Base-by-base conservation (phyloP, 306 rosid species). In the Luffa aegyptiaca region DNA sequence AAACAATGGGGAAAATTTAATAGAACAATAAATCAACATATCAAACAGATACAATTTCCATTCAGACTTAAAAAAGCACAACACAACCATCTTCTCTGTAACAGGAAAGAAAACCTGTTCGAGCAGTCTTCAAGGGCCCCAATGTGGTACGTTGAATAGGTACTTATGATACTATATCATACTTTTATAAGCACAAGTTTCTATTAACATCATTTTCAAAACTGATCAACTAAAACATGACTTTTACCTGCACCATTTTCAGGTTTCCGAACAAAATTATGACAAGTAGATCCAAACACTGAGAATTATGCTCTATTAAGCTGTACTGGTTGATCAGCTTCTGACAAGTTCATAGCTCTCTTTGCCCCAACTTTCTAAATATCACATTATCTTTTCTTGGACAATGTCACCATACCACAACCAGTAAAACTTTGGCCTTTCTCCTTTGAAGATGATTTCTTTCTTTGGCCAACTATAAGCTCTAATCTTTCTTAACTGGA, bases 401-500 rank as follows among this genome's bases (percentile, higher is more conserved):
- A 88, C 93, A 93, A 88, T 86, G 90, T 88, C 98, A 90, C 87
- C 99, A 90, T 87, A 87, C 84, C 89, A 88, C 93, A 90, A 94
- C 88, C 80, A 73, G 88, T 85, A 91, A 82, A 89, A 89, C 89
- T 97, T 92, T 92, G 92, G 90, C 97, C 86, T 90, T 94, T 84
- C 85, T 86, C 90, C 97, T 90, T 95, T 90, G 97, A 83, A 91
- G 94, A 86, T 91, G 94, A 88, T 90, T 92, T 88, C 91, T 86
- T 89, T 91, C 97, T 93, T 95, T 95, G 97, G 91, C 96, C 99
- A 92, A 95, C 89, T 95, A 95, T 90, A 93, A 86, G 99, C 97
- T 93, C 86, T 95, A 85, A 90, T 96, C 97, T 91, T 90, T 95
- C 87, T 88, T 87, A 92, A 96, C 99, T 93, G 98, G 93, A 96